A percentile compares a stretch with the other conserved stretches of the same genome.
Evolutionary conservation across 2,329 filamentous ascomycete species (phyloP).

Genomic region (Escovopsis sp.): DNA sequence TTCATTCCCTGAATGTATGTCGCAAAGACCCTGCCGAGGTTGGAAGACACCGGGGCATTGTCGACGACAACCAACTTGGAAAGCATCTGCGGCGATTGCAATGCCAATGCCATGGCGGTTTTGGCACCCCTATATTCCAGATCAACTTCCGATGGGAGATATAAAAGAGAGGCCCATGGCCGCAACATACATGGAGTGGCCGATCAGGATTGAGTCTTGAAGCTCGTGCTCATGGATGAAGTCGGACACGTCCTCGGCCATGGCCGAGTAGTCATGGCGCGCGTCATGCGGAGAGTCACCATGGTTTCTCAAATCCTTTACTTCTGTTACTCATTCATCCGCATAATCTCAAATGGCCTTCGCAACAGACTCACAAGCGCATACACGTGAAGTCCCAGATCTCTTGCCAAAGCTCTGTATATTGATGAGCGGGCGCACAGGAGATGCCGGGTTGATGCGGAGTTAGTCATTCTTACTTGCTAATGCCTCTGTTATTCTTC

Average conservation of each 20-base stretch:
- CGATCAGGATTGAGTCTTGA: slow-evolving; percentile 62
- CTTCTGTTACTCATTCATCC: slow-evolving; percentile 4
- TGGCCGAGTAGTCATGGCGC: slow-evolving; percentile 64
- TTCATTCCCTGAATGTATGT: slow-evolving; percentile 78
- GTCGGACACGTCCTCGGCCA: slow-evolving; percentile 68
- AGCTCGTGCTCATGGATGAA: slow-evolving; percentile 64
- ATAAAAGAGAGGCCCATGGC: neutral
- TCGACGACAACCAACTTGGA: slow-evolving; percentile 69
- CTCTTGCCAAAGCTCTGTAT: slow-evolving; percentile 59
- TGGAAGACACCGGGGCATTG: slow-evolving; percentile 77
- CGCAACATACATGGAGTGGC: slow-evolving; percentile 68
- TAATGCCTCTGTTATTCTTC: slow-evolving; percentile 86
- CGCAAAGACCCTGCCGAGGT: slow-evolving; percentile 58
- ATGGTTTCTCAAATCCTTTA: slow-evolving; percentile 79
- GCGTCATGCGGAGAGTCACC: slow-evolving; percentile 71
- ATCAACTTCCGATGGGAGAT: neutral
- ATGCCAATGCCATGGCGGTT: slow-evolving; percentile 74
- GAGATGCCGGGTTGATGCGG: neutral
- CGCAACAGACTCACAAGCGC: slow-evolving; percentile 46
- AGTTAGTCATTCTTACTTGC: slow-evolving; percentile 52
- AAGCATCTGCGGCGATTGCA: slow-evolving; percentile 53
- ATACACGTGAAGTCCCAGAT: slow-evolving; percentile 69
- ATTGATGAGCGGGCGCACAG: slow-evolving; percentile 5
- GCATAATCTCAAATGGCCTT: slow-evolving; percentile 1
- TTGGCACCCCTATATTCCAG: slow-evolving; percentile 59